Conservation (phyloP, 2,329 filamentous ascomycete genomes). For the Drechslerella coelobrocha region DNA sequence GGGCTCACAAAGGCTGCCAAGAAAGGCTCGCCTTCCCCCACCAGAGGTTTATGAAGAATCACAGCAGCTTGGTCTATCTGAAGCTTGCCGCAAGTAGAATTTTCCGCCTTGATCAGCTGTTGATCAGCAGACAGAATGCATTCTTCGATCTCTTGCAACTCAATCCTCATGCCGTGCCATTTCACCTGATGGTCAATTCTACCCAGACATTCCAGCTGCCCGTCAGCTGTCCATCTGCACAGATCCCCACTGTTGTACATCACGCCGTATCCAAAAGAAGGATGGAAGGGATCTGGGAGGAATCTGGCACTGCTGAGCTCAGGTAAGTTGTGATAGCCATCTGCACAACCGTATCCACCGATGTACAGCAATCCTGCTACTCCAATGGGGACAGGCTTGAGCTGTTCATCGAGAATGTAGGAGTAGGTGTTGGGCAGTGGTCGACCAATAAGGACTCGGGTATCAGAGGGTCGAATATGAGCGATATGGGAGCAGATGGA, state of each 20-base stretch:
- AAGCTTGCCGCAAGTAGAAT: not conserved
- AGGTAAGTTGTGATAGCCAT: not conserved
- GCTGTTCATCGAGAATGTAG: constrained; percentile 10
- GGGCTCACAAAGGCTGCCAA: not conserved
- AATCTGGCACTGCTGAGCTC: no score
- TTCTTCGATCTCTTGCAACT: not conserved
- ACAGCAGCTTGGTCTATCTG: not conserved
- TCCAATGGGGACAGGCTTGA: not conserved
- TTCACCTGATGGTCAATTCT: not conserved
- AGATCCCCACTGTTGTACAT: constrained; percentile 1
- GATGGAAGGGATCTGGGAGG: no score
- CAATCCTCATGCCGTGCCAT: not conserved
- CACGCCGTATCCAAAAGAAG: no score
- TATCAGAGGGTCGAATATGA: not conserved
- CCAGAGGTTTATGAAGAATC: not conserved
- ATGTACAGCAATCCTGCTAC: not conserved
- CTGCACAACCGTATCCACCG: not conserved
- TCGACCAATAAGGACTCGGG: constrained; percentile 2
- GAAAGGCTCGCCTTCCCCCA: not conserved
- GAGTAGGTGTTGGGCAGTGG: constrained; percentile 2
- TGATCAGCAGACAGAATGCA: constrained; percentile 1
- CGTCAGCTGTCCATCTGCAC: not conserved
- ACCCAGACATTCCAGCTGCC: not conserved
- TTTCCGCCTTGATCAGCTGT: not conserved
- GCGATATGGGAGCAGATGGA: not conserved